Conservation (phyloP, 2,329 filamentous ascomycete species). For the Gliomastix tumulicola region DNA sequence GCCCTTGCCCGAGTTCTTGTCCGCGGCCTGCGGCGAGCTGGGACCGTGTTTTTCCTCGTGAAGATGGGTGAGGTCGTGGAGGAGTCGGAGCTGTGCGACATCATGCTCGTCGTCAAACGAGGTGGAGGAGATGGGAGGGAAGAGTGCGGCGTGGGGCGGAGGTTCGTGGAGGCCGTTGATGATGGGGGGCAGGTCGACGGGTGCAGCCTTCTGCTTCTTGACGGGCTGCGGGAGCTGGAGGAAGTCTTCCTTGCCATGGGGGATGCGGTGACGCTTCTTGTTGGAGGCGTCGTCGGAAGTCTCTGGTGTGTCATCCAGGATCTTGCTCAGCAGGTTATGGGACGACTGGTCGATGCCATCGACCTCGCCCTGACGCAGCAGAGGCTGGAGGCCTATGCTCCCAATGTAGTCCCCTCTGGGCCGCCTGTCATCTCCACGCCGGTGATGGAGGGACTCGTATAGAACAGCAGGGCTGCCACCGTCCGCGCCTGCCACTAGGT, state of each 20-base stretch:
- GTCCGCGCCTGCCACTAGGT: not conserved
- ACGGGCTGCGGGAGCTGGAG: conserved; percentile 57
- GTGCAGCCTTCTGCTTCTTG: conserved; percentile 54
- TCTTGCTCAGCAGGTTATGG: conserved; percentile 36
- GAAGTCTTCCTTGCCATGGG: conserved; percentile 50
- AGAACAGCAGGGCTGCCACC: not conserved
- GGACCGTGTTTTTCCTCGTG: not conserved
- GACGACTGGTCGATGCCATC: conserved; percentile 30
- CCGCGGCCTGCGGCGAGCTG: no score
- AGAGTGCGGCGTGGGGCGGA: conserved; percentile 53
- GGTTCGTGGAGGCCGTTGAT: conserved; percentile 59
- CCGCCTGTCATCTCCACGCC: not conserved
- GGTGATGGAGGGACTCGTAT: not conserved
- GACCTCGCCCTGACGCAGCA: conserved; percentile 31
- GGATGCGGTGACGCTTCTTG: conserved; percentile 47
- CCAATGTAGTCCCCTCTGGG: conserved; percentile 14
- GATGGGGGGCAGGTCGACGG: conserved; percentile 54
- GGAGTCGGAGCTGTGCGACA: conserved; percentile 29
- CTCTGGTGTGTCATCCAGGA: conserved; percentile 37
- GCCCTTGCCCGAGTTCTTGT: conserved; percentile 15
- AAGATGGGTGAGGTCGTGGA: conserved; percentile 26
- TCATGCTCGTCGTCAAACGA: conserved; percentile 47
- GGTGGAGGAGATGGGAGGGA: conserved; percentile 54
- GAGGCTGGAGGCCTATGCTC: conserved; percentile 20
- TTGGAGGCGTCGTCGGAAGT: conserved; percentile 34